Conservation (phyloP, 371 early-diverging fungal genomes). For the Scutellospora calospora region DNA sequence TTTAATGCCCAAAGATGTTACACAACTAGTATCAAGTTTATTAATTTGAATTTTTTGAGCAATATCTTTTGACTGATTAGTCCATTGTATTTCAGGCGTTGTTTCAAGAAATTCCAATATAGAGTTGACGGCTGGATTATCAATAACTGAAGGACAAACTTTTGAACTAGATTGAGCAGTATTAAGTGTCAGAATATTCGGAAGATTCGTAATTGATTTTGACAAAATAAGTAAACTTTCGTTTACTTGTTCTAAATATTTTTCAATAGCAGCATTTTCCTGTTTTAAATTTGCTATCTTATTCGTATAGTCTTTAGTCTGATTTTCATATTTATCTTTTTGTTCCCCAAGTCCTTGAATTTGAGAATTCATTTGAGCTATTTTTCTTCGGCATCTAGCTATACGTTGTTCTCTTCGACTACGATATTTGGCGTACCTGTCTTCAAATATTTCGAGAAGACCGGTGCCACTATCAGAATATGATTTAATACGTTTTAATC, state of each 20-base stretch:
- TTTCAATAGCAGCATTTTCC: not conserved
- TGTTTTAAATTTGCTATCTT: not conserved
- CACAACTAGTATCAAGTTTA: not conserved
- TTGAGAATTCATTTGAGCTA: conserved; percentile 4
- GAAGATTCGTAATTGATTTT: not conserved
- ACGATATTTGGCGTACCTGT: conserved; percentile 50
- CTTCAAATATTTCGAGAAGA: conserved; percentile 52
- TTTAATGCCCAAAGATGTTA: conserved; percentile 7
- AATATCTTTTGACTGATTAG: not conserved
- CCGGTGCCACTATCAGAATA: conserved; percentile 47
- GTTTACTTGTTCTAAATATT: not conserved
- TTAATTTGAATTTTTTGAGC: conserved; percentile 22
- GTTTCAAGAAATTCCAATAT: not conserved
- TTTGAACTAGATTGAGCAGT: not conserved
- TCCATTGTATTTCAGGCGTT: not conserved
- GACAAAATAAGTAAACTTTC: not conserved
- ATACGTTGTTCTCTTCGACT: conserved; percentile 49
- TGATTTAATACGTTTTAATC: conserved; percentile 44
- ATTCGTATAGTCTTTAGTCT: not conserved
- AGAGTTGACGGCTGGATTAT: not conserved
- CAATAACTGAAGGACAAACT: not conserved
- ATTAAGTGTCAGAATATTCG: not conserved
- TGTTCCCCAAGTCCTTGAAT: not conserved
- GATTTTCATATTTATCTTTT: not conserved
- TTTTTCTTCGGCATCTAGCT: conserved; percentile 46